Evolutionary conservation across 2,329 filamentous ascomycete genomes (phyloP), one percentile per base, ranked within the genome.

Genomic region (Fusarium fujikuroi): DNA sequence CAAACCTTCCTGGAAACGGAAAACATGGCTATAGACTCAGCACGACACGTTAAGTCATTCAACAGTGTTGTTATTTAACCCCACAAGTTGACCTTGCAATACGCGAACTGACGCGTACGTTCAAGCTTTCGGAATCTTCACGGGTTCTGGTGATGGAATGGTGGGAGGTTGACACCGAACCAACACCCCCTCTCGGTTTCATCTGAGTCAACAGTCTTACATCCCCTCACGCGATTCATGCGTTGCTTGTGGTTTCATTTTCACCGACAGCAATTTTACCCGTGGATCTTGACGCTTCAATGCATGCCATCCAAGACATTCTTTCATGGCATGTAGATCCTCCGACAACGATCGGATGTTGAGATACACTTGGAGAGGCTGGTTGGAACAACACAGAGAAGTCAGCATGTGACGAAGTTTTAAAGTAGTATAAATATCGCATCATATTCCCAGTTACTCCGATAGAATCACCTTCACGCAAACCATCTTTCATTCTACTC

Each of bases 41-140:
- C 0, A 5, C 1, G 5, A 7, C 23, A 7, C 1, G 2, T 7
- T 16, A n/a, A 28, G 15, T 28, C 14, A 21, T 5, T 3, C 14
- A n/a, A 5, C 2, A 1, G 3, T 23, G 1, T 5, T 37, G 23
- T 18, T 3, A 6, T 25, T 1, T 7, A 16, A 15, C 7, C 3
- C 3, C 7, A 7, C 6, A 37, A 8, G 9, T 11, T 16, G 18
- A 11, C 7, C 12, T 16, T 23, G 9, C 3, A 8, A 36, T 5
- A 11, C 9, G 9, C 1, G 11, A 15, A 43, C 9, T 23, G 21
- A 34, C 16, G 3, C 5, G 4, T 6, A 18, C 1, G n/a, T 9
- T 7, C 18, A 21, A 12, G 9, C 11, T 4, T 10, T 18, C 16
- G 10, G 8, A 7, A 14, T 8, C 11, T 25, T 4, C 1, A n/a